These are phyloP conservation scores for Xylaria telfairii DNA, from an alignment of 495 filamentous ascomycete species.

Conservation along the genomic window DNA sequence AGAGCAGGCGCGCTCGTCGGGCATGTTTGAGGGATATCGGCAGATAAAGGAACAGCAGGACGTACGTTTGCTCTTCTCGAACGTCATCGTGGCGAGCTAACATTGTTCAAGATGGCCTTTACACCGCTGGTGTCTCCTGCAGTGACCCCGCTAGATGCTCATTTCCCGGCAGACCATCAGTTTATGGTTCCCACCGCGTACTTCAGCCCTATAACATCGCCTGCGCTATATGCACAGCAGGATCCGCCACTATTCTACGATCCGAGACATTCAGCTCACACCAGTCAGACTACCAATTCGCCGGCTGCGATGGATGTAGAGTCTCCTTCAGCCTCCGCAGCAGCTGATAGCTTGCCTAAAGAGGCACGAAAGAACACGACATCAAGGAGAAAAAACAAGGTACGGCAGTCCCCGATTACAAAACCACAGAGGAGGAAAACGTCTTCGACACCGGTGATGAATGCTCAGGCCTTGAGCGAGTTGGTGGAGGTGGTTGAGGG, in stretches of 20 bases:
- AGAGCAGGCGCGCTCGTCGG: slow-evolving; percentile 51
- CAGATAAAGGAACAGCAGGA: slow-evolving; percentile 77
- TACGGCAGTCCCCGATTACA: slow-evolving; percentile 84
- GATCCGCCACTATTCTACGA: slow-evolving; percentile 53
- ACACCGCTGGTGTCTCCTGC: slow-evolving; percentile 95
- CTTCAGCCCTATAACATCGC: slow-evolving; percentile 93
- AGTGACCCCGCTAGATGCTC: slow-evolving; percentile 86
- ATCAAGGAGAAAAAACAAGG: slow-evolving; percentile 55
- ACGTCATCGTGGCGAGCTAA: slow-evolving; percentile 36
- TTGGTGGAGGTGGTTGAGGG: slow-evolving; percentile 47
- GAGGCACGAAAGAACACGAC: slow-evolving; percentile 55
- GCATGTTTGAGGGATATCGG: slow-evolving; percentile 61
- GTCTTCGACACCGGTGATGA: slow-evolving; percentile 60
- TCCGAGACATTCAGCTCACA: slow-evolving; percentile 44
- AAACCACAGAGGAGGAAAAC: slow-evolving; percentile 76
- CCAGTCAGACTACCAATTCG: slow-evolving; percentile 47
- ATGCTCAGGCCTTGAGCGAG: slow-evolving; percentile 61
- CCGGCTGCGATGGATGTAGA: slow-evolving; percentile 55
- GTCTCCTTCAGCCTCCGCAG: slow-evolving; percentile 42
- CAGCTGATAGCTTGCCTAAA: slow-evolving; percentile 49
- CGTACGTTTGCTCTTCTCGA: slow-evolving; percentile 55
- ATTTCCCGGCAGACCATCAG: slow-evolving; percentile 77
- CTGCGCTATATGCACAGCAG: slow-evolving; percentile 84
- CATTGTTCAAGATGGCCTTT: slow-evolving; percentile 72
- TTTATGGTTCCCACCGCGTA: slow-evolving; percentile 87